Evolutionary conservation across 2,329 filamentous ascomycete species (phyloP), one percentile per base, ranked within the genome.

Genomic region (Aschersonia sp.): DNA sequence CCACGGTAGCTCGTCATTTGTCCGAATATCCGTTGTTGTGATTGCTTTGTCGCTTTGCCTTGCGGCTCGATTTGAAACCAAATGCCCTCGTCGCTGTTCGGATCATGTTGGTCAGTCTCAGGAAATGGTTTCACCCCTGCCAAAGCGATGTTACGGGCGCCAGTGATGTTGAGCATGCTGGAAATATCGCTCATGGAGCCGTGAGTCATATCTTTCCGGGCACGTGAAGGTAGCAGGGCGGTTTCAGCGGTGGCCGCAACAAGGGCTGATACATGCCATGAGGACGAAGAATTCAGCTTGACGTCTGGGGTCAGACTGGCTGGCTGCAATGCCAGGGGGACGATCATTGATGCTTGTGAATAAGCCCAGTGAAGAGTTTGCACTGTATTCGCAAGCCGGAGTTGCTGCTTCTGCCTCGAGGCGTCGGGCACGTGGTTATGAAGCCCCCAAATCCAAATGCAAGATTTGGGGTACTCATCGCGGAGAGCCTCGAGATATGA

Each of bases 391-490:
- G 79, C 74, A 28, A 86, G 71, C 49, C 82, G 78, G 42, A 83
- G 67, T 46, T 61, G 59, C 31, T 64, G 58, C 50, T 62, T 63
- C 61, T 82, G 78, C 57, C 78, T 70, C 40, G 73, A 65, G 31
- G 73, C 67, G 43, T 69, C 74, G 45, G 64, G 68, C 41, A 73
- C 68, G 1, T 68, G 67, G 48, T 83, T 80, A 61, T 94, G 84
- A 29, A 89, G 62, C 0, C 84, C 89, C 83, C 89, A 97, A 9
- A 89, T 76, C 85, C 88, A 94, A 32, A 96, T 78, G 46, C 80
- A 80, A 35, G 81, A 78, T 67, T 96, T 97, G 31, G 88, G 87
- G 61, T 89, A 91, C 61, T 98, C 92, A 60, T 98, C 92, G 51
- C 86, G 72, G 49, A 98, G 65, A 31, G 81, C 74, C 61, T 97